phyloP scores from a whole-genome alignment of 768 basidiomycete genomes.

The Suillus discolor region DNA sequence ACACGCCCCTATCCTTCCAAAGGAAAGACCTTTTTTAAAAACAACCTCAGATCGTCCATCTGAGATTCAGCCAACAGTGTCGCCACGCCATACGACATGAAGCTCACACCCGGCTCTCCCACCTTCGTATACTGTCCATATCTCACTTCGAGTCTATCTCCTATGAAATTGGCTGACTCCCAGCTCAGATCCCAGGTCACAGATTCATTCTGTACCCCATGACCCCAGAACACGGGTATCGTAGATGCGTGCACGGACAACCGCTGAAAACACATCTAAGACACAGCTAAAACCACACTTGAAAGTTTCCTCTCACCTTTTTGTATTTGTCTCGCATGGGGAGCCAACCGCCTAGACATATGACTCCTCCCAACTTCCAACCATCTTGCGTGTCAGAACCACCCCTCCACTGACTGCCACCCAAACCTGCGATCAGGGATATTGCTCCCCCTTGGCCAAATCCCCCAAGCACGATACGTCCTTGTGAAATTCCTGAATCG shows the following conservation, averaged over 20 bases:
- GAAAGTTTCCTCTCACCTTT: slow-evolving; percentile 42
- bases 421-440: slow-evolving; percentile 69
- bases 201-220: slow-evolving; percentile 72
- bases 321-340: slow-evolving; percentile 66
- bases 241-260: slow-evolving; percentile 55
- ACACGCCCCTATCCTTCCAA: slow-evolving; percentile 1
- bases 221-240: slow-evolving; percentile 82
- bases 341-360: slow-evolving; percentile 74
- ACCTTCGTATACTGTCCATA: slow-evolving; percentile 3
- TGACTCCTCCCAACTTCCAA: slow-evolving; percentile 66
- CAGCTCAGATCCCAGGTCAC: slow-evolving; percentile 56
- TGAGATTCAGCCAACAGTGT: slow-evolving; percentile 66
- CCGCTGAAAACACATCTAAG: slow-evolving; percentile 45
- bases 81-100: slow-evolving; percentile 65
- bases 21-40: slow-evolving; percentile 65
- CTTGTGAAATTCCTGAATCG: slow-evolving; percentile 62
- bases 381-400: slow-evolving; percentile 31
- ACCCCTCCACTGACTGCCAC: slow-evolving; percentile 29
- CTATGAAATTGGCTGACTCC: slow-evolving; percentile 58
- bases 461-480: slow-evolving; percentile 77
- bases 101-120: slow-evolving; percentile 50
- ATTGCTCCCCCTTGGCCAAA: slow-evolving; percentile 84
- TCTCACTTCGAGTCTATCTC: slow-evolving; percentile 48
- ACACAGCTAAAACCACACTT: not conserved
- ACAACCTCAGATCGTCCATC: slow-evolving; percentile 62